A percentile compares a stretch with the other conserved stretches of the same genome.
These are phyloP conservation scores for Coemansia sp. DNA, from an alignment of 192 early-diverging fungal species.

Conservation along the genomic window DNA sequence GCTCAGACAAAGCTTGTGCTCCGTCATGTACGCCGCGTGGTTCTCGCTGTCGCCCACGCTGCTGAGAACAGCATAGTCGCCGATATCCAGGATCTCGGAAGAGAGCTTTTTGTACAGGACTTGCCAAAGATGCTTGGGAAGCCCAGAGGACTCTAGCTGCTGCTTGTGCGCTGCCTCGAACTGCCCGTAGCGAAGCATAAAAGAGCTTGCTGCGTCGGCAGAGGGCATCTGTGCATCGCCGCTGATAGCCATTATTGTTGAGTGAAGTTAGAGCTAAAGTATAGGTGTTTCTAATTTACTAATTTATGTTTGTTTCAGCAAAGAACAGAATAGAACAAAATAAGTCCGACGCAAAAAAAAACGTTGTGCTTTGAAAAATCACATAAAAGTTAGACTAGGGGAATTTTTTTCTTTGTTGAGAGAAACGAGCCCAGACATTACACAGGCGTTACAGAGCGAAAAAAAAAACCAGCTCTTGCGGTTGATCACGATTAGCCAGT, in stretches of 20 bases:
- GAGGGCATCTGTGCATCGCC: constrained; percentile 14
- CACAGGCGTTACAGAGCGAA: too few relatives aligned
- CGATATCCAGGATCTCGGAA: constrained; percentile 36
- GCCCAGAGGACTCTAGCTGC: constrained; percentile 43
- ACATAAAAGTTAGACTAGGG: not conserved
- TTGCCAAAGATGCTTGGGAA: constrained; percentile 42
- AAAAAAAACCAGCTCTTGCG: constrained; percentile 14
- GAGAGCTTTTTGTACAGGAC: constrained; percentile 33
- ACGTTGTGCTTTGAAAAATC: not conserved
- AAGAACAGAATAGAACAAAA: not conserved
- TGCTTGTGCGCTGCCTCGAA: constrained; percentile 44
- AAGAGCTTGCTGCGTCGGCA: constrained; percentile 25
- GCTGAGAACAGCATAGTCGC: constrained; percentile 34
- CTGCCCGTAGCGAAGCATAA: constrained; percentile 37
- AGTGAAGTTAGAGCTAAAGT: too few relatives aligned
- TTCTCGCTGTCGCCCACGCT: not conserved
- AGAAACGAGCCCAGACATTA: too few relatives aligned
- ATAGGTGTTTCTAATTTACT: too few relatives aligned
- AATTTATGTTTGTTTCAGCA: too few relatives aligned
- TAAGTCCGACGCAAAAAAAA: not conserved
- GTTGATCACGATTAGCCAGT: constrained; percentile 56
- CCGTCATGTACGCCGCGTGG: constrained; percentile 6
- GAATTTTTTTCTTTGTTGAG: too few relatives aligned
- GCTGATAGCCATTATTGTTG: constrained; percentile 6
- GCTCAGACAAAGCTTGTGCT: constrained; percentile 27